These are phyloP conservation scores for Venturia pyrina DNA, from an alignment of 2,329 filamentous ascomycete genomes.

Conservation along the genomic window DNA sequence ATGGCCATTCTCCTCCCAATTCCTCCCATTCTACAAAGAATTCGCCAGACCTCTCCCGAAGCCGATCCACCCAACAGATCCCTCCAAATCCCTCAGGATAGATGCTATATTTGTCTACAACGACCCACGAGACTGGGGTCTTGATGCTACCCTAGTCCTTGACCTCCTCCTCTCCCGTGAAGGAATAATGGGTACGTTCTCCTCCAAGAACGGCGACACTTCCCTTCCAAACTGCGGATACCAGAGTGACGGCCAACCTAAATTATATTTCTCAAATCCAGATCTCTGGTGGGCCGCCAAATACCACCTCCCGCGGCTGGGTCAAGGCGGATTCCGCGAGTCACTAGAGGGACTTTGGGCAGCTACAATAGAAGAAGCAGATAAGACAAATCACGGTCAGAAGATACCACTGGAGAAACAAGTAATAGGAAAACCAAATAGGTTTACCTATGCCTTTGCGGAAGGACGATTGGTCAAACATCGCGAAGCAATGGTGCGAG, in stretches of 20 bases:
- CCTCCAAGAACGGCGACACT: slow-evolving; percentile 55
- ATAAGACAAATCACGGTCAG: slow-evolving; percentile 32
- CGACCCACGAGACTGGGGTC: slow-evolving; percentile 90
- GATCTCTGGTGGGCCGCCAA: slow-evolving; percentile 83
- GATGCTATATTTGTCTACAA: slow-evolving; percentile 92
- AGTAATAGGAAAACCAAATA: slow-evolving; percentile 74
- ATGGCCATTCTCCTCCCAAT: slow-evolving; percentile 71
- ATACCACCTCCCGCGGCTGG: slow-evolving; percentile 76
- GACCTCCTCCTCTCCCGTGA: slow-evolving; percentile 70
- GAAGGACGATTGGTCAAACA: slow-evolving; percentile 61
- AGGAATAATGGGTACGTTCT: slow-evolving; percentile 77
- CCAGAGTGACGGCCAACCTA: slow-evolving; percentile 71
- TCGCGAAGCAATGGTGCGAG: slow-evolving; percentile 39
- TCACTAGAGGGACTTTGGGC: slow-evolving; percentile 73
- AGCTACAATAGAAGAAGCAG: slow-evolving; percentile 44
- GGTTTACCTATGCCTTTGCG: slow-evolving; percentile 72
- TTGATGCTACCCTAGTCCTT: slow-evolving; percentile 75
- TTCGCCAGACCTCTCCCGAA: slow-evolving; percentile 49
- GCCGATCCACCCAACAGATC: slow-evolving; percentile 37
- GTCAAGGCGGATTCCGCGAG: slow-evolving; percentile 82
- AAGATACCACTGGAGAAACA: slow-evolving; percentile 47
- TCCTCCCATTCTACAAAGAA: slow-evolving; percentile 49
- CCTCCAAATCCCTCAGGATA: slow-evolving; percentile 55
- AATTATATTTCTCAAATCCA: slow-evolving; percentile 78
- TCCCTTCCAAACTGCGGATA: slow-evolving; percentile 65